Evolutionary conservation across 176 grass and related monocot genomes (phyloP), one percentile per base, ranked within the genome.

Genomic region (Cenchrus purpureus): DNA sequence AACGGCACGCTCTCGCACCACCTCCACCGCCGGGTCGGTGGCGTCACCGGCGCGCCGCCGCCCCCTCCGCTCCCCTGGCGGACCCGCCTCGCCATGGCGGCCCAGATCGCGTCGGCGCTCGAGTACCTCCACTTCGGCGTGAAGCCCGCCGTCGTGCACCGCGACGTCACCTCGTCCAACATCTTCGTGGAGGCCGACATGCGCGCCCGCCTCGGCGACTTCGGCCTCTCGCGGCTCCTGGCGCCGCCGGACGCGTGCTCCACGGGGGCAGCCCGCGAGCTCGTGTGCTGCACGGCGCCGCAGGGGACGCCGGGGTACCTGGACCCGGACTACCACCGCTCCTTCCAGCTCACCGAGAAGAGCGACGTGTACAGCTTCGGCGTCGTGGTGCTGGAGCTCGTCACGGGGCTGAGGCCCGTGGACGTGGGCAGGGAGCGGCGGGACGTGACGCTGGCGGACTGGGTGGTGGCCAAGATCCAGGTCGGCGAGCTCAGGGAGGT

Each of bases 341-440:
- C 93, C 14, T 99, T 99, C 89, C 91, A 92, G 81, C 90, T 99
- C 85, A 96, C 93, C 13, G 97, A 99, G 82, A 99, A 96, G 88
- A 99, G 94, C 79, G 94, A 99, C 67, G 90, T 99, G 55, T 99
- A 99, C 86, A 99, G 97, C 91, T 94, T 99, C 44, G 94, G 97
- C 46, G 97, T 99, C n/a, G 91, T 99, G 79, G 82, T 99, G 70
- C 80, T 99, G 67, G 97, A 99, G 84, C 86, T 99, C 43, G 88
- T 99, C 80, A 99, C 90, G 12, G 97, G 94, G 56, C 85, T 99
- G 12, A 74, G 90, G 28, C 91, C 97, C 25, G 91, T 99, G 44
- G 97, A 96, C 65, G 86, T 96, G 75, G 86, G 82, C 74, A 87
- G 94, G 87, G 93, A 99, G 68, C 87, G 97, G 55, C 85, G 94